phyloP scores from a whole-genome alignment of 1,139 yeast species.

The Yamadazyma membranifaciens region DNA sequence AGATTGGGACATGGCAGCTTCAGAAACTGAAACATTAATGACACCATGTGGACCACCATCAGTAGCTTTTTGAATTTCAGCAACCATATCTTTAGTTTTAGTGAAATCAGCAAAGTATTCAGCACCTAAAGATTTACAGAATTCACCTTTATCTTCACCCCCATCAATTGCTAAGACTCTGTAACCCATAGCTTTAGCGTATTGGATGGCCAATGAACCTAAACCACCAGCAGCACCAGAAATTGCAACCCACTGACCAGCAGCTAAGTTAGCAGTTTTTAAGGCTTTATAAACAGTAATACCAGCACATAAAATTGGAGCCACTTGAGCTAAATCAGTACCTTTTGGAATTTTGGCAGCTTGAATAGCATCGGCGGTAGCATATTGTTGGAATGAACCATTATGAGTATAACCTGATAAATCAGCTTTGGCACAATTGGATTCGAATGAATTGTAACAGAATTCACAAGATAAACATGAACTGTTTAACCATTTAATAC shows the following conservation, averaged over 20 bases:
- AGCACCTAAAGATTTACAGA: conserved; percentile 60
- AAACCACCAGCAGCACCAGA: conserved; percentile 83
- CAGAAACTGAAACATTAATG: conserved; percentile 71
- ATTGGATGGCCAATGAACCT: conserved; percentile 73
- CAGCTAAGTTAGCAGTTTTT: conserved; percentile 60
- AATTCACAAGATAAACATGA: conserved; percentile 69
- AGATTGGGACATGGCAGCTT: conserved; percentile 63
- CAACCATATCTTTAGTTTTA: conserved; percentile 53
- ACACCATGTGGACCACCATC: conserved; percentile 80
- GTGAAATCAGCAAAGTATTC: conserved; percentile 67
- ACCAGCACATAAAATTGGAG: conserved; percentile 84
- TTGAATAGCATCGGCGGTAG: conserved; percentile 82
- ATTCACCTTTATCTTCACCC: conserved; percentile 62
- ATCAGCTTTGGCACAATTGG: conserved; percentile 67
- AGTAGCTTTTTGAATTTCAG: conserved; percentile 58
- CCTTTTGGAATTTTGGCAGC: conserved; percentile 76
- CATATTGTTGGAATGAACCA: conserved; percentile 79
- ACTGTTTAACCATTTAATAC: conserved; percentile 75
- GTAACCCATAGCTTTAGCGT: conserved; percentile 73
- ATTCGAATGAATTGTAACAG: conserved; percentile 63
- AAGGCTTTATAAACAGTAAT: conserved; percentile 77
- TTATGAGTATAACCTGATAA: conserved; percentile 77
- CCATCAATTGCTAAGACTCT: conserved; percentile 77
- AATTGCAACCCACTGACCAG: conserved; percentile 77
- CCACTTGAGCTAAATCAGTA: conserved; percentile 67